Evolutionary conservation across 2,329 filamentous ascomycete species (phyloP).

Genomic region (Sporothrix pseudoabietina): DNA sequence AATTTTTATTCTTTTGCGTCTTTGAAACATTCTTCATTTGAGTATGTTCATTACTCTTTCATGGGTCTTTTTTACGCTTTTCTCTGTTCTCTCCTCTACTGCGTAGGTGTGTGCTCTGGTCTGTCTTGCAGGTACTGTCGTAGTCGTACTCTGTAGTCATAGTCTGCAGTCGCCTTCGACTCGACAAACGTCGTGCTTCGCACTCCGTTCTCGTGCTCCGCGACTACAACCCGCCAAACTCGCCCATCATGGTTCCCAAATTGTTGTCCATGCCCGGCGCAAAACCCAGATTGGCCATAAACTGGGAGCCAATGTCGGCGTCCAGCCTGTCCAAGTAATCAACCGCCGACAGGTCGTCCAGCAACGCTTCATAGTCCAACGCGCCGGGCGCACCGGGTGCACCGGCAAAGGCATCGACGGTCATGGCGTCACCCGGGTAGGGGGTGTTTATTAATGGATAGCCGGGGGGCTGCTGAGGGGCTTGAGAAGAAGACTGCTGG

Average conservation of each 20-base stretch:
- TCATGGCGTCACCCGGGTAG: neutral
- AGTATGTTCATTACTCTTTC: too few species aligned
- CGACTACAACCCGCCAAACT: slow-evolving; percentile 39
- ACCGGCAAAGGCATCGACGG: neutral
- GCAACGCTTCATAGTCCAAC: slow-evolving; percentile 55
- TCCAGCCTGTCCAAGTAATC: slow-evolving; percentile 54
- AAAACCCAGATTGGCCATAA: slow-evolving; percentile 68
- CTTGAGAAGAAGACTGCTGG: neutral
- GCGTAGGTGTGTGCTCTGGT: too few species aligned
- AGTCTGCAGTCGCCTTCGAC: too few species aligned
- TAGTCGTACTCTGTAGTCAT: too few species aligned
- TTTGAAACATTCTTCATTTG: too few species aligned
- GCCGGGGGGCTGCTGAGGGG: neutral
- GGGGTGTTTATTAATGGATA: slow-evolving; percentile 5
- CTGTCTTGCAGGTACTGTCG: too few species aligned
- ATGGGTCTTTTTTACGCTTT: too few species aligned
- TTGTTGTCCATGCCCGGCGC: slow-evolving; percentile 51
- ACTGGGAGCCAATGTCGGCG: slow-evolving; percentile 55
- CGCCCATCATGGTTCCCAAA: slow-evolving; percentile 41
- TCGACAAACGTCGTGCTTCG: too few species aligned
- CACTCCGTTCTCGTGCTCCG: neutral
- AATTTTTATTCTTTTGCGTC: too few species aligned
- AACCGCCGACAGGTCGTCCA: slow-evolving; percentile 56
- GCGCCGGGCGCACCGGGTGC: slow-evolving; percentile 26
- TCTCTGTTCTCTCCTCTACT: too few species aligned